These are phyloP conservation scores for Calonectria montana DNA, from an alignment of 2,329 filamentous ascomycete species.

Conservation along the genomic window DNA sequence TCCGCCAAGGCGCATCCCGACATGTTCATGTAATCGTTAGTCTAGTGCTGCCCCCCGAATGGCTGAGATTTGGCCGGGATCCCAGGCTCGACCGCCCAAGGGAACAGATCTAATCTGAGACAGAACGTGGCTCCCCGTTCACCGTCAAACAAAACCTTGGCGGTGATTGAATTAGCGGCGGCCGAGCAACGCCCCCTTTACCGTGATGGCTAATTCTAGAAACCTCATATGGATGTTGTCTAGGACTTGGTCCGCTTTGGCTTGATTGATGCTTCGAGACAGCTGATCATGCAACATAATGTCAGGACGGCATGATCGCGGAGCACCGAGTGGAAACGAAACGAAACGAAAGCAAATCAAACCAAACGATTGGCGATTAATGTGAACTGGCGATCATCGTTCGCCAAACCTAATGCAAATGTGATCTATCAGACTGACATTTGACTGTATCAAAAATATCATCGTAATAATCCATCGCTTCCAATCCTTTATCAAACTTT, in stretches of 20 bases:
- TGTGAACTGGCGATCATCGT: background rate
- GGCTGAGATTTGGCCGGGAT: background rate
- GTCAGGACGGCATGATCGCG: background rate
- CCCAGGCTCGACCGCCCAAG: background rate
- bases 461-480: background rate
- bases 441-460: background rate
- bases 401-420: background rate
- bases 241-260: background rate
- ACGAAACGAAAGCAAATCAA: background rate
- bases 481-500: constrained; percentile 4
- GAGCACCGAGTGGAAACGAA: background rate
- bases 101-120: constrained; percentile 7
- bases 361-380: background rate
- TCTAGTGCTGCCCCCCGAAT: background rate
- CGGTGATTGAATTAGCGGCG: constrained; percentile 1
- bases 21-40: constrained; percentile 1
- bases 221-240: background rate
- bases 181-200: background rate
- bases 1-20: background rate
- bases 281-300: background rate
- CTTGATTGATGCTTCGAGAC: background rate
- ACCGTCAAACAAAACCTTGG: constrained; percentile 7
- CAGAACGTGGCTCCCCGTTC: constrained; percentile 8
- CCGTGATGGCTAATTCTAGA: background rate
- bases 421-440: background rate